phyloP scores from a whole-genome alignment of 768 basidiomycete genomes.

The Pluteus cervinus region DNA sequence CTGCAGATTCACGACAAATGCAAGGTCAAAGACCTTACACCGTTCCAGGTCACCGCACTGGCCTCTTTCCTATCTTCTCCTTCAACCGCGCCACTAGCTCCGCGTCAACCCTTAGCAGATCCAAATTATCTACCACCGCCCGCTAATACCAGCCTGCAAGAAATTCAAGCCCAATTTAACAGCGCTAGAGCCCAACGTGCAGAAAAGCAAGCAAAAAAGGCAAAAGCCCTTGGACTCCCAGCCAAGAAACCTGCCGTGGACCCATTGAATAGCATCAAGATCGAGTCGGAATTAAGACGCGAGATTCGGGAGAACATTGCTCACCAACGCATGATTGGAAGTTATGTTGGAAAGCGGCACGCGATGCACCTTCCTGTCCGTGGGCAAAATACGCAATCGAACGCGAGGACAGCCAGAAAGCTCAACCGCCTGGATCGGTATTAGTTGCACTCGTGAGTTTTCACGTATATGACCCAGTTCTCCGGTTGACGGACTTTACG shows the following conservation, averaged over 20 bases:
- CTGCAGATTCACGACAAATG: constrained; percentile 86
- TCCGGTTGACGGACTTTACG: too few relatives aligned
- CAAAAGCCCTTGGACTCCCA: constrained; percentile 12
- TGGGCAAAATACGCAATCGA: constrained; percentile 89
- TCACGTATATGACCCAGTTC: too few relatives aligned
- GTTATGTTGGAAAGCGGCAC: constrained; percentile 88
- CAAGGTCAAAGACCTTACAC: constrained; percentile 75
- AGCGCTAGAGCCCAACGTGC: constrained; percentile 22
- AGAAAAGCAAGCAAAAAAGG: constrained; percentile 21
- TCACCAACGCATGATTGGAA: constrained; percentile 91
- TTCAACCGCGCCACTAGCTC: constrained; percentile 60
- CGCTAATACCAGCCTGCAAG: constrained; percentile 30
- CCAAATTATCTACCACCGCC: constrained; percentile 44
- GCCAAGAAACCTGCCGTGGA: constrained; percentile 34
- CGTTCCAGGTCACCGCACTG: constrained; percentile 85
- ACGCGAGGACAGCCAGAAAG: constrained; percentile 85
- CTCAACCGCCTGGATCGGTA: constrained; percentile 80
- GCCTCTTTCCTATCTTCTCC: constrained; percentile 94
- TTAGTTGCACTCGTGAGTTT: too few relatives aligned
- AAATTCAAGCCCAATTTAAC: constrained; percentile 35
- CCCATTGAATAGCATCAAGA: constrained; percentile 66
- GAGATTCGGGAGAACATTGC: constrained; percentile 86
- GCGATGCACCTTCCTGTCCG: constrained; percentile 91
- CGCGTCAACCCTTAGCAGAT: constrained; percentile 60
- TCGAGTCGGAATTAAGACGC: constrained; percentile 83